A percentile compares a stretch with the other conserved stretches of the same genome.
These are phyloP conservation scores for Pythium dissotocum DNA, from an alignment of 352 stramenopile genomes.

Conservation along the genomic window DNA sequence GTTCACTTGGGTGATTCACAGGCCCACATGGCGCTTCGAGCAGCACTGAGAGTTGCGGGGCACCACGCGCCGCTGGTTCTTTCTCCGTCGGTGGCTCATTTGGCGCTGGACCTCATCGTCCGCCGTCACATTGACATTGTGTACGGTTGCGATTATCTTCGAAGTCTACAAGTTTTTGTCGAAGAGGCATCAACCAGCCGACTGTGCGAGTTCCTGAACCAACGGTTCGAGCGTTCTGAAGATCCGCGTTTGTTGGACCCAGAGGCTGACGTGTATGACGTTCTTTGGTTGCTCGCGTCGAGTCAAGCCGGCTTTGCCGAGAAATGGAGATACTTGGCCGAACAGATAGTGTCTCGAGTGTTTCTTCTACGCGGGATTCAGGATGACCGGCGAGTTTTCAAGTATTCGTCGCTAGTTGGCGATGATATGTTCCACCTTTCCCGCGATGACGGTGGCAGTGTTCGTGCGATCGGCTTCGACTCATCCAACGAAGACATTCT, in stretches of 20 bases:
- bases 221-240: slow-evolving; percentile 21
- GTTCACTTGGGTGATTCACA: slow-evolving; percentile 5
- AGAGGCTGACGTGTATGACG: slow-evolving; percentile 22
- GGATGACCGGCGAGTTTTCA: slow-evolving; percentile 13
- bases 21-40: slow-evolving; percentile 13
- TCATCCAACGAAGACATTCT: neutral
- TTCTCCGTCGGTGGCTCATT: slow-evolving; percentile 5
- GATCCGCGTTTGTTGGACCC: neutral
- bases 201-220: slow-evolving; percentile 16
- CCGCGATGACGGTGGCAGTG: neutral
- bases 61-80: slow-evolving; percentile 1
- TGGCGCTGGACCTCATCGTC: slow-evolving; percentile 14
- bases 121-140: slow-evolving; percentile 13
- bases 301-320: neutral
- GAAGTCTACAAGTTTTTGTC: slow-evolving; percentile 4
- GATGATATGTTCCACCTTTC: slow-evolving; percentile 7
- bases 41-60: slow-evolving; percentile 2
- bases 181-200: neutral
- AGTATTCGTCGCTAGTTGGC: slow-evolving; percentile 11
- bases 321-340: slow-evolving; percentile 14
- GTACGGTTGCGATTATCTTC: slow-evolving; percentile 19
- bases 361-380: slow-evolving; percentile 14
- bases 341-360: slow-evolving; percentile 3
- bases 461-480: neutral
- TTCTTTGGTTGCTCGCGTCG: slow-evolving; percentile 23